Percentiles rank a stretch among this genome's conserved stretches.
Evolutionary conservation across 75 land plant species (phyloP).

Genomic region (Picea glauca): DNA sequence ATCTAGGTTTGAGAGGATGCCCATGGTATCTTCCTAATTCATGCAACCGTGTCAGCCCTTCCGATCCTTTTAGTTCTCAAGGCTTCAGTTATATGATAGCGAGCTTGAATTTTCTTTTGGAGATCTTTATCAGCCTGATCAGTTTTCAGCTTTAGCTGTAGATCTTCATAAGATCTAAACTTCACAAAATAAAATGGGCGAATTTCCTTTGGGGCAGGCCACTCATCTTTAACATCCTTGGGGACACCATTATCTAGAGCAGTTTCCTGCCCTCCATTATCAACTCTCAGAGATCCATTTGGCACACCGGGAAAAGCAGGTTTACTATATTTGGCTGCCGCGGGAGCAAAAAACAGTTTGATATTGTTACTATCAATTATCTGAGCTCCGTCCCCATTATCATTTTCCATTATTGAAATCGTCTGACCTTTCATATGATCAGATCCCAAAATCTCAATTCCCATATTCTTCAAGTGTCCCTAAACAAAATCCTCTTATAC

Average conservation of each 20-base stretch:
- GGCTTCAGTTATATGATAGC: slow-evolving; percentile 23
- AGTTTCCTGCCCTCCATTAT: neutral
- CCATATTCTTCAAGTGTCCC: neutral
- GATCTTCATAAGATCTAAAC: slow-evolving; percentile 39
- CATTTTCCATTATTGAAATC: neutral
- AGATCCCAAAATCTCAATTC: slow-evolving; percentile 1
- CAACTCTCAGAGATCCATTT: slow-evolving; percentile 18
- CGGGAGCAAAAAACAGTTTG: neutral
- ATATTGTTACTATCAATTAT: neutral
- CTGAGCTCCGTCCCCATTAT: neutral
- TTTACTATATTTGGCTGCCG: slow-evolving; percentile 14
- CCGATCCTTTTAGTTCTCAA: slow-evolving; percentile 36
- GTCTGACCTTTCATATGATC: neutral
- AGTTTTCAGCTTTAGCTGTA: slow-evolving; percentile 36
- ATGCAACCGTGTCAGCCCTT: too few species aligned
- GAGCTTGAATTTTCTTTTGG: slow-evolving; percentile 35
- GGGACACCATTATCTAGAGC: slow-evolving; percentile 23
- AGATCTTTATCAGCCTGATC: slow-evolving; percentile 32
- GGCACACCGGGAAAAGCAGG: slow-evolving; percentile 17
- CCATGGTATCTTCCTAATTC: too few species aligned
- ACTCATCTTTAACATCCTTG: slow-evolving; percentile 49
- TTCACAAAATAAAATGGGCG: slow-evolving; percentile 33
- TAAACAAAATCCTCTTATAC: too few species aligned
- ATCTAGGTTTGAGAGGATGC: too few species aligned
- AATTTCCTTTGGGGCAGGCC: slow-evolving; percentile 39